These are phyloP conservation scores for Pulicaria dysenterica DNA, from an alignment of 129 eudicot genomes.

Conservation along the genomic window DNA sequence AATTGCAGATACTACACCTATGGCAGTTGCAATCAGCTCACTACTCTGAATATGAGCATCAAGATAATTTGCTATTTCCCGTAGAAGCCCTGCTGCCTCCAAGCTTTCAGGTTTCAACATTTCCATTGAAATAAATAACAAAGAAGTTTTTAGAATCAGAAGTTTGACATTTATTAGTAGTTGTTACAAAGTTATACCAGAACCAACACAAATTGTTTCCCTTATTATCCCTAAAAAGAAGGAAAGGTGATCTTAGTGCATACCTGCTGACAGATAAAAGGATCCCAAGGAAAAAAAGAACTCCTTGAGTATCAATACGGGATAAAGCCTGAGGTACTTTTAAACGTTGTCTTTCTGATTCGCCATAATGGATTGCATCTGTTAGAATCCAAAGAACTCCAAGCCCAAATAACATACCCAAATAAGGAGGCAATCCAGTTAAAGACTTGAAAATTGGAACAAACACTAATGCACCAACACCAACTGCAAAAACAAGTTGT, in stretches of 20 bases:
- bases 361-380: slow-evolving; percentile 97
- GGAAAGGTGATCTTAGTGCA: not conserved
- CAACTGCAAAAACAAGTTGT: slow-evolving; percentile 85
- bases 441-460: slow-evolving; percentile 92
- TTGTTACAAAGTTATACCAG: not conserved
- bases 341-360: slow-evolving; percentile 81
- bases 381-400: slow-evolving; percentile 97
- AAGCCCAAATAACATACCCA: slow-evolving; percentile 95
- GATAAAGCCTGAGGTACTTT: slow-evolving; percentile 98
- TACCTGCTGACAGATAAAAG: slow-evolving; percentile 98
- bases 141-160: not conserved
- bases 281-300: slow-evolving; percentile 92
- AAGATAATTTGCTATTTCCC: slow-evolving; percentile 95
- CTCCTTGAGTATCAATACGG: slow-evolving; percentile 98
- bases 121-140: not conserved
- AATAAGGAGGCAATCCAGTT: slow-evolving; percentile 92
- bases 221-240: not conserved
- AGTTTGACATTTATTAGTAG: not conserved
- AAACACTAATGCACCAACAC: slow-evolving; percentile 82
- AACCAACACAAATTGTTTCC: not conserved
- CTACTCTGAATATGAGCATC: slow-evolving; percentile 75
- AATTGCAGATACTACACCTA: slow-evolving; percentile 88
- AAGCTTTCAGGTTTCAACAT: slow-evolving; percentile 45
- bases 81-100: slow-evolving; percentile 93
- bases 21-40: slow-evolving; percentile 90